Evolutionary conservation across 495 filamentous ascomycete species (phyloP).

Genomic region (Hypoxylon cercidicola): DNA sequence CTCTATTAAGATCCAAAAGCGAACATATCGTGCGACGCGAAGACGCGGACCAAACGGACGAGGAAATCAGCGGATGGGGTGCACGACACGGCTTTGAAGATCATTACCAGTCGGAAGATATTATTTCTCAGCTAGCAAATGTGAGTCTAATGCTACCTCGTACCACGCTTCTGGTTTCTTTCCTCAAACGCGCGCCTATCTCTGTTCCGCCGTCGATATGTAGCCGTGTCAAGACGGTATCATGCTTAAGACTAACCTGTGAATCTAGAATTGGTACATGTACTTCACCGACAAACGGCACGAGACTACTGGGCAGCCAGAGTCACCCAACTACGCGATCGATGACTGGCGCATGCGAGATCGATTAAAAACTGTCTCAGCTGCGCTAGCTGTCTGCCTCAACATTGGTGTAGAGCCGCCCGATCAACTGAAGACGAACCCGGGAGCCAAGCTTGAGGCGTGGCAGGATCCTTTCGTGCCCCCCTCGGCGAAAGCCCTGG

Average conservation of each 20-base stretch:
- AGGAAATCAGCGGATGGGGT: slow-evolving; percentile 61
- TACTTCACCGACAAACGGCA: slow-evolving; percentile 98
- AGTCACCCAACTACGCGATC: slow-evolving; percentile 65
- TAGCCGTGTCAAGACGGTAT: slow-evolving; percentile 6
- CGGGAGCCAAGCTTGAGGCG: slow-evolving; percentile 91
- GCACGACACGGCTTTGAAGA: slow-evolving; percentile 75
- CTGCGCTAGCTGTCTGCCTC: slow-evolving; percentile 90
- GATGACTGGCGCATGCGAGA: slow-evolving; percentile 98
- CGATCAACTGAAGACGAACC: slow-evolving; percentile 91
- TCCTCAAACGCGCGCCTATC: slow-evolving; percentile 50
- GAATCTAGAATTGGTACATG: slow-evolving; percentile 89
- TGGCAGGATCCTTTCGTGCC: slow-evolving; percentile 93
- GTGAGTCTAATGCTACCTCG: slow-evolving; percentile 49
- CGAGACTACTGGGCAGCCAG: slow-evolving; percentile 93
- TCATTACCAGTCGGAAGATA: slow-evolving; percentile 74
- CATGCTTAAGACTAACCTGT: slow-evolving; percentile 49
- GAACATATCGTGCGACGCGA: slow-evolving; percentile 69
- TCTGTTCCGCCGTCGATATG: slow-evolving; percentile 38
- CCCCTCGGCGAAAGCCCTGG: slow-evolving; percentile 83
- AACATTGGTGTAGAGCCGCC: slow-evolving; percentile 98
- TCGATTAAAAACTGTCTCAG: slow-evolving; percentile 94
- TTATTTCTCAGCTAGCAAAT: slow-evolving; percentile 65
- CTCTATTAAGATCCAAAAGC: slow-evolving; percentile 75
- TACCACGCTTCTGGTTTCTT: slow-evolving; percentile 43
- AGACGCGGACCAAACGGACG: slow-evolving; percentile 49